phyloP scores from a whole-genome alignment of 1,139 yeast species.

The Dujonia santamariae region DNA sequence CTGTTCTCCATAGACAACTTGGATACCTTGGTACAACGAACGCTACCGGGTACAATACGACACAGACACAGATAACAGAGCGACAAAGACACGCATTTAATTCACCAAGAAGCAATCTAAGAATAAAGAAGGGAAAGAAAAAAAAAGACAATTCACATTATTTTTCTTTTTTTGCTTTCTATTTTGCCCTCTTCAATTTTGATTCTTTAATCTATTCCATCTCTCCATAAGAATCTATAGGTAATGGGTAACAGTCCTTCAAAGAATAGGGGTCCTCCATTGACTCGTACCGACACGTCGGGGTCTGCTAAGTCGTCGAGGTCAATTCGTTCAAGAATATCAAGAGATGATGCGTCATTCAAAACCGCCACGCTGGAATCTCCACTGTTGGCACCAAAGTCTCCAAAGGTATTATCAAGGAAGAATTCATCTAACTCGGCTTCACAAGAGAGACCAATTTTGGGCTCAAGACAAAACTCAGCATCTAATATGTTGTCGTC shows the following conservation, averaged over 20 bases:
- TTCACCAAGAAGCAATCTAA: too few relatives aligned
- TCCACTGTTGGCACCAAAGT: slow-evolving; percentile 19
- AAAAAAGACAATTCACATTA: too few relatives aligned
- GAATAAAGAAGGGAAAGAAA: too few relatives aligned
- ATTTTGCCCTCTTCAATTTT: too few relatives aligned
- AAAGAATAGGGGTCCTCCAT: slow-evolving; percentile 37
- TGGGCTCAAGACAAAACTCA: slow-evolving; percentile 8
- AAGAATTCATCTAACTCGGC: slow-evolving; percentile 31
- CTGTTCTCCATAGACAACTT: too few relatives aligned
- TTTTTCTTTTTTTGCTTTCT: too few relatives aligned
- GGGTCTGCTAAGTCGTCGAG: slow-evolving; percentile 49
- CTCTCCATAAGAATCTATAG: too few relatives aligned
- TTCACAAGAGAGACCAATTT: slow-evolving; percentile 8
- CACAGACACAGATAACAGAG: too few relatives aligned
- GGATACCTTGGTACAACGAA: too few relatives aligned
- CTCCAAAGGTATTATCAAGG: slow-evolving; percentile 37
- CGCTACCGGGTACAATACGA: too few relatives aligned
- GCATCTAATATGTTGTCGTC: slow-evolving; percentile 10
- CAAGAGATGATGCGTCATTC: slow-evolving; percentile 27
- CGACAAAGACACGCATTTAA: too few relatives aligned
- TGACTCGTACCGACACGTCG: slow-evolving; percentile 53
- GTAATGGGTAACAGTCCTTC: slow-evolving; percentile 51
- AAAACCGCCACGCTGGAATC: slow-evolving; percentile 19
- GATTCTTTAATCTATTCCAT: too few relatives aligned
- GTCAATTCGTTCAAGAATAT: slow-evolving; percentile 44